These are phyloP conservation scores for Peronospora farinosa DNA, from an alignment of 352 stramenopile species.

Conservation along the genomic window DNA sequence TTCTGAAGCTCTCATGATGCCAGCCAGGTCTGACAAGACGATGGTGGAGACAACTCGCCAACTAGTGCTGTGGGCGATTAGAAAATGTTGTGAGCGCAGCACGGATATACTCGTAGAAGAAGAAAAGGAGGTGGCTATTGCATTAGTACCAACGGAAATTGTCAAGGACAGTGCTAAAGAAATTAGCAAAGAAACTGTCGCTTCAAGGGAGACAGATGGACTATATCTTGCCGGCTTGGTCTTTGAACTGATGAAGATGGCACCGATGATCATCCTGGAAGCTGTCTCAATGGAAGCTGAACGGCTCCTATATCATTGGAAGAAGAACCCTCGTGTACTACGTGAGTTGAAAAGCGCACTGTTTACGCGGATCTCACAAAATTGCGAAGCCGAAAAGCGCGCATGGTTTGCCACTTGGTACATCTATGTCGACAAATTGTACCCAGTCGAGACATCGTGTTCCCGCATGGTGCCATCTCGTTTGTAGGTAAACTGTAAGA, in stretches of 20 bases:
- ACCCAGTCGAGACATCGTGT: slow-evolving; percentile 12
- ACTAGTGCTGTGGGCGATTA: slow-evolving; percentile 49
- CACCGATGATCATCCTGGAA: slow-evolving; percentile 38
- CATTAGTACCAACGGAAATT: background rate
- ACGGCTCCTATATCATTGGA: slow-evolving; percentile 24
- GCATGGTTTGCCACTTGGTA: slow-evolving; percentile 60
- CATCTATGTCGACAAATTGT: slow-evolving; percentile 40
- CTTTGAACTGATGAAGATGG: slow-evolving; percentile 61
- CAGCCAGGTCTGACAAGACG: slow-evolving; percentile 4
- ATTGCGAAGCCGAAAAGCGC: slow-evolving; percentile 55
- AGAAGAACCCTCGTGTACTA: slow-evolving; percentile 15
- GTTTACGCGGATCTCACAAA: slow-evolving; percentile 42
- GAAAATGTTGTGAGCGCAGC: slow-evolving; percentile 34
- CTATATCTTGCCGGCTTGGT: slow-evolving; percentile 50
- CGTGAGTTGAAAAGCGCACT: slow-evolving; percentile 34
- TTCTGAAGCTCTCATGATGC: slow-evolving; percentile 17
- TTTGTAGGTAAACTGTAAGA: slow-evolving; percentile 14
- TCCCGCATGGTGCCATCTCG: slow-evolving; percentile 6
- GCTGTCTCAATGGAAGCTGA: slow-evolving; percentile 39
- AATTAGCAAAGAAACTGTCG: slow-evolving; percentile 5
- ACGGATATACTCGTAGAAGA: slow-evolving; percentile 27
- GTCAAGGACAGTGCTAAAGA: background rate
- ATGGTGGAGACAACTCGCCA: slow-evolving; percentile 16
- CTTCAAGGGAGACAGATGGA: slow-evolving; percentile 21
- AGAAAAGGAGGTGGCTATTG: background rate